Evolutionary conservation across 805 yeast species (phyloP).

Genomic region (Trichomonascus vanleenenianus): DNA sequence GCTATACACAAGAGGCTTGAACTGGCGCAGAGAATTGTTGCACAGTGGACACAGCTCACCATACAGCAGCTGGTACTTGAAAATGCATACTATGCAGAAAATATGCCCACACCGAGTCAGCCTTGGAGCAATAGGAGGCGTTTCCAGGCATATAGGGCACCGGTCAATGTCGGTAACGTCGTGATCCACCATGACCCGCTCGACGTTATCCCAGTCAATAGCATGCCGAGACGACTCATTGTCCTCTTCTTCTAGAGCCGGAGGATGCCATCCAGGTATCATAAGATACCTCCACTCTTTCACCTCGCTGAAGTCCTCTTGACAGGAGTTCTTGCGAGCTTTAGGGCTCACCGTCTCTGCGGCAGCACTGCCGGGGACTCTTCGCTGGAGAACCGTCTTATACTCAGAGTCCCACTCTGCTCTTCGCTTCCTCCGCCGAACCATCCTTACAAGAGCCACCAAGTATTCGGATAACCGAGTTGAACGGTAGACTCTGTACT

Average conservation of each 20-base stretch:
- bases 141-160: conserved; percentile 13
- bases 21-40: conserved; percentile 2
- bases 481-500: no score
- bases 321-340: not conserved
- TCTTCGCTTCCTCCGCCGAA: not conserved
- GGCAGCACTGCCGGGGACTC: not conserved
- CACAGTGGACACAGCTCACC: conserved; percentile 11
- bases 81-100: conserved; percentile 10
- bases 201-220: conserved; percentile 7
- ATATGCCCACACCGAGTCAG: conserved; percentile 10
- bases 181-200: conserved; percentile 7
- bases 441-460: no score
- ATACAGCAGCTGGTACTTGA: conserved; percentile 2
- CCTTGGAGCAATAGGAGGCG: conserved; percentile 11
- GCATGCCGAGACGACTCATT: not conserved
- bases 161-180: conserved; percentile 10
- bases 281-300: conserved; percentile 10
- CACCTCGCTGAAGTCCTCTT: conserved; percentile 1
- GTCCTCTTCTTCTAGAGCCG: not conserved
- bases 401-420: conserved; percentile 1
- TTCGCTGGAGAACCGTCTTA: not conserved
- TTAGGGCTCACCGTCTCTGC: not conserved
- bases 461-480: no score
- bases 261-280: not conserved
- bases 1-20: conserved; percentile 4